These are phyloP conservation scores for Dictyostelium firmibasis DNA, from an alignment of 78 protist genomes.

Conservation along the genomic window DNA sequence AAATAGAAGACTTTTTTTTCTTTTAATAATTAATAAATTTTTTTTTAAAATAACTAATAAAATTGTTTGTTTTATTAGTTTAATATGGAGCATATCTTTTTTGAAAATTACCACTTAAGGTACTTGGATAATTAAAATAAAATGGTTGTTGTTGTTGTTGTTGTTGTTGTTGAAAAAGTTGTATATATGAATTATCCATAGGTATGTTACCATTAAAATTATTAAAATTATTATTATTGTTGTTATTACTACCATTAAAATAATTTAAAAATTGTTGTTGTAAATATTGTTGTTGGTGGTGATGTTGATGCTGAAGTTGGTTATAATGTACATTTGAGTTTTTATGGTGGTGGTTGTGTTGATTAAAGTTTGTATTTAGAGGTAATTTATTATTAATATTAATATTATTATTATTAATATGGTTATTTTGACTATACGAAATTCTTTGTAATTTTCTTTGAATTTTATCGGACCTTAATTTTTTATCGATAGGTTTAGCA, in stretches of 20 bases:
- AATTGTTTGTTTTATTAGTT: not conserved
- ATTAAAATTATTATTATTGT: not conserved
- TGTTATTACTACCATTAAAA: not conserved
- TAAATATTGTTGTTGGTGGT: not conserved
- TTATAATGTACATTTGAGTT: not conserved
- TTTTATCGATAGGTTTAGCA: constrained; percentile 63
- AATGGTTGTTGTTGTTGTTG: not conserved
- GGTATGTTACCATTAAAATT: not conserved
- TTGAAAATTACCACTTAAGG: not conserved
- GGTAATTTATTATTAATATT: not conserved
- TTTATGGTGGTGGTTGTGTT: not conserved
- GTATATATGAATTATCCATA: not conserved
- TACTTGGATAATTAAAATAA: not conserved
- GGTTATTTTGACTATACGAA: not conserved
- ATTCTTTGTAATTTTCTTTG: constrained; percentile 1
- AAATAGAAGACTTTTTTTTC: not conserved
- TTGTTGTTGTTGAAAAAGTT: not conserved
- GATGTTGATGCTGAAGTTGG: not conserved
- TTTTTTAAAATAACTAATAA: not conserved
- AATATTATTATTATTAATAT: not conserved
- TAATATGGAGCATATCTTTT: not conserved
- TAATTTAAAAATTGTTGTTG: not conserved
- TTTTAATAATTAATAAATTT: not conserved
- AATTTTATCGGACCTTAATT: not conserved
- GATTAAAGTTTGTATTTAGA: not conserved